Conservation (phyloP, 2,329 filamentous ascomycete genomes). For the Scedosporium apiospermum region DNA sequence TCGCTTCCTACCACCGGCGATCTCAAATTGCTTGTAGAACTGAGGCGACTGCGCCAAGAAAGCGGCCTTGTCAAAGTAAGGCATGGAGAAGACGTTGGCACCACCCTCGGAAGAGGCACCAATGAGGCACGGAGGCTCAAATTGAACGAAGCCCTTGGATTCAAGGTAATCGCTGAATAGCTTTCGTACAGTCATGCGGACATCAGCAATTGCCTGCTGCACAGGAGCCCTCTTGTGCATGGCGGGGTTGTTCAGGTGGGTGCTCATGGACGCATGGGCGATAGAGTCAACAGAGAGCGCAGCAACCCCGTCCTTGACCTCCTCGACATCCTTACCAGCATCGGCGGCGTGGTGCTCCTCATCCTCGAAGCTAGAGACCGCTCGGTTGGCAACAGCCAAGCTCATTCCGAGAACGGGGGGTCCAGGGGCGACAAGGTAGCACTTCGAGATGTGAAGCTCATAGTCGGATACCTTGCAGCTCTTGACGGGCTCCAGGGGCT, state of each 20-base stretch:
- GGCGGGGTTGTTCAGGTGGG: slow-evolving; percentile 81
- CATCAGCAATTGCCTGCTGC: slow-evolving; percentile 67
- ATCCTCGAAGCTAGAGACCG: slow-evolving; percentile 50
- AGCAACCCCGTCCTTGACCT: slow-evolving; percentile 23
- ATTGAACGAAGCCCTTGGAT: slow-evolving; percentile 64
- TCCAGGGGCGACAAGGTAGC: slow-evolving; percentile 63
- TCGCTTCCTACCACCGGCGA: slow-evolving; percentile 66
- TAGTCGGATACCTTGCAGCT: slow-evolving; percentile 70
- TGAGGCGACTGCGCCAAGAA: slow-evolving; percentile 74
- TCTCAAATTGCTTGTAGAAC: slow-evolving; percentile 82
- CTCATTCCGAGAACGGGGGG: slow-evolving; percentile 49
- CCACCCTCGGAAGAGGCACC: slow-evolving; percentile 89
- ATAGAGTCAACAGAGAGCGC: slow-evolving; percentile 30
- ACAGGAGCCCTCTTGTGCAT: slow-evolving; percentile 88
- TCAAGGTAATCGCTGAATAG: slow-evolving; percentile 75
- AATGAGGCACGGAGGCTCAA: slow-evolving; percentile 84
- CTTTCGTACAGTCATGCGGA: slow-evolving; percentile 48
- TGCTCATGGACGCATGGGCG: slow-evolving; percentile 72
- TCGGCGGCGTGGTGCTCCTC: slow-evolving; percentile 31
- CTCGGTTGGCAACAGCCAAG: slow-evolving; percentile 43
- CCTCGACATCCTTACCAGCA: slow-evolving; percentile 29
- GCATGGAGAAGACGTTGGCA: slow-evolving; percentile 79
- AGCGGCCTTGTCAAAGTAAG: slow-evolving; percentile 80
- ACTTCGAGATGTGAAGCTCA: slow-evolving; percentile 82
- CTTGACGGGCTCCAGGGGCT: slow-evolving; percentile 79